These are phyloP conservation scores for Camellia japonica DNA, from an alignment of 148 eudicot genomes.

Conservation along the genomic window DNA sequence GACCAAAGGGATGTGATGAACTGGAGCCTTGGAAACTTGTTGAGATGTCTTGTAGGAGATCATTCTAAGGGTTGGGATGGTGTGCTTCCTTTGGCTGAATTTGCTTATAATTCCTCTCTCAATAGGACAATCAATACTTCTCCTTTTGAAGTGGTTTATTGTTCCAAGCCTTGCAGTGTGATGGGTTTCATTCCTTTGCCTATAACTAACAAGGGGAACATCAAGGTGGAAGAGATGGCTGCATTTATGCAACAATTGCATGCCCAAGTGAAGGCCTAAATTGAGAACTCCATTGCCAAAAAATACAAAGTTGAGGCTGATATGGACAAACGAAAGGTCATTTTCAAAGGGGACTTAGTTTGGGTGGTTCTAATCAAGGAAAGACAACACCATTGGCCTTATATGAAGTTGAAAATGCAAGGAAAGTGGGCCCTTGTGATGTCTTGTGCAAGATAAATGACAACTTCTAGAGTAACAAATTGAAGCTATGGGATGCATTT, in stretches of 20 bases:
- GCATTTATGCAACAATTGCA: background rate
- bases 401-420: background rate
- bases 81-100: background rate
- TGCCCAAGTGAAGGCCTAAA: background rate
- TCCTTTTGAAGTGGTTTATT: background rate
- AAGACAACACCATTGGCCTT: background rate
- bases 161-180: background rate
- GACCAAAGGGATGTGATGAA: background rate
- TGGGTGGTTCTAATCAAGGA: background rate
- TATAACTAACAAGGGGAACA: background rate
- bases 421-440: background rate
- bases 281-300: background rate
- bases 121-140: background rate
- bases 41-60: background rate
- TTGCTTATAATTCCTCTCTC: background rate
- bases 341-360: background rate
- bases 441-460: background rate
- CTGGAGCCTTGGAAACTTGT: background rate
- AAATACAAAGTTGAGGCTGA: background rate
- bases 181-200: background rate
- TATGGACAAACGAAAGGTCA: too few relatives aligned
- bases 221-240: background rate
- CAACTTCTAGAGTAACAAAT: too few relatives aligned
- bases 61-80: background rate
- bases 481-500: too few relatives aligned